Base-by-base conservation (phyloP, 331 rosid genomes). In the Cucumis variabilis region DNA sequence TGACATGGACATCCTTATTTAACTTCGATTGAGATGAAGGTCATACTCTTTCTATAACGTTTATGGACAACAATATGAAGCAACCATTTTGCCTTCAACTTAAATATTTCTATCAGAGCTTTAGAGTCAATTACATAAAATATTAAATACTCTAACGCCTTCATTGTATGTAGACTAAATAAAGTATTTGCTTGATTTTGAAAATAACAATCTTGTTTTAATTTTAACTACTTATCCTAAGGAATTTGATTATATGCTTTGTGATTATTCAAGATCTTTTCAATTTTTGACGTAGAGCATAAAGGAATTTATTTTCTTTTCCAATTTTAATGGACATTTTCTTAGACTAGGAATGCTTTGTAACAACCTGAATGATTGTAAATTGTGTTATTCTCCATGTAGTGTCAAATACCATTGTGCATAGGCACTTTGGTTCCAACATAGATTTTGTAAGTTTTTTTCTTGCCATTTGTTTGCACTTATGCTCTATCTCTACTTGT, bases 11-110 rank as follows among this genome's bases (percentile, higher is more conserved):
- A 96, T 69, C 93, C 95, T 37, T 95, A 93, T 89, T 87, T 96
- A 90, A 96, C 99, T 70, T 98, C 93, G 87, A 95, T 93, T 5
- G 98, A 96, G 92, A 93, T 96, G 96, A 95, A 92, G 98, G 97
- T 95, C 46, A 30, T 60, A 51, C 60, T 2, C 81, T 51, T 51
- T 78, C 46, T 53, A 14, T 51, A 25, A n/a, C 28, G 44, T 51
- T 25, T 15, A 51, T 51, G 41, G 83, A 50, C 44, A 50, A 7
- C 16, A 78, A 77, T 0, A 7, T 14, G 25, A 24, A 77, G 33
- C 33, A 16, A 17, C 13, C 48, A 6, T 16, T 16, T 24, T 6
- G 7, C 65, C 14, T 20, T n/a, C 25, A 30, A 30, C 37, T 30
- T 78, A 14, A 8, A 51, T 14, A 24, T 24, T 77, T 77, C 37